A percentile compares a stretch with the other conserved stretches of the same genome.
Evolutionary conservation across 306 rosid species (phyloP).

Genomic region (Biancaea sappan): DNA sequence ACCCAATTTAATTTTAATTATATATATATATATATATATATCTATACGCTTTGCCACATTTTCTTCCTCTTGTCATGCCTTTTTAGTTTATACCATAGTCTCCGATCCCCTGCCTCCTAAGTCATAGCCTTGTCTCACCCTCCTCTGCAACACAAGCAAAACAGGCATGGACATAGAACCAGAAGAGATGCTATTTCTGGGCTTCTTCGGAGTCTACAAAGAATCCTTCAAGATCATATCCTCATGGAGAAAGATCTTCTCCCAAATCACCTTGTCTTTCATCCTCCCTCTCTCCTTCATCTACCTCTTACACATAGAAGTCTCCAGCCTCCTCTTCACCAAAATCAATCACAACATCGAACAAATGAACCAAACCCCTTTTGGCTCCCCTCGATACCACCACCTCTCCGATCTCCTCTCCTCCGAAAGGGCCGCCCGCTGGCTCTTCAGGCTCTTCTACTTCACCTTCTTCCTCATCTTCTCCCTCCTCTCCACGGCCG

Average conservation of each 20-base stretch:
- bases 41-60: background rate
- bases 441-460: conserved; percentile 49
- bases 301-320: conserved; percentile 49
- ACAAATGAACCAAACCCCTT: conserved; percentile 7
- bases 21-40: too few relatives aligned
- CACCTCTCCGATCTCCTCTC: conserved; percentile 37
- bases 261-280: conserved; percentile 57
- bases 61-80: background rate
- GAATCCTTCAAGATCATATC: conserved; percentile 58
- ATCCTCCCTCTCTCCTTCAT: conserved; percentile 73
- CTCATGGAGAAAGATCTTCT: conserved; percentile 58
- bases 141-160: conserved; percentile 15
- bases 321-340: conserved; percentile 46
- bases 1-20: background rate
- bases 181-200: conserved; percentile 68
- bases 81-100: background rate
- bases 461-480: conserved; percentile 26
- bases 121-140: background rate
- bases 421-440: conserved; percentile 44
- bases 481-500: conserved; percentile 52
- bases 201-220: conserved; percentile 50
- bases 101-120: background rate
- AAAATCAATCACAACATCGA: conserved; percentile 36
- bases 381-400: conserved; percentile 33
- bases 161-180: conserved; percentile 77